Evolutionary conservation across 1,284 basidiomycete species (phyloP).

Genomic region (Waitea zeae): DNA sequence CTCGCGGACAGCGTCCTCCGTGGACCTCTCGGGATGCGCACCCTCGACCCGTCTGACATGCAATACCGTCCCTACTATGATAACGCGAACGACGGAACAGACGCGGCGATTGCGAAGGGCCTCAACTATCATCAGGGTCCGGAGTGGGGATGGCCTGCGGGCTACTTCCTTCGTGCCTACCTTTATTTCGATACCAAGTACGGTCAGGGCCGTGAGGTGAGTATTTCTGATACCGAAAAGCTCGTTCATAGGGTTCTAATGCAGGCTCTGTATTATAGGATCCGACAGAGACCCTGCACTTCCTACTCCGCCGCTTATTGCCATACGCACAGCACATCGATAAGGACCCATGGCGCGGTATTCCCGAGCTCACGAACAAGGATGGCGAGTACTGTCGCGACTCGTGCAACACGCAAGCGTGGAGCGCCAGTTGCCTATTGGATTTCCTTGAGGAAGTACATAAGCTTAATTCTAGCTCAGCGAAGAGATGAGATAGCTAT

Average conservation of each 20-base stretch:
- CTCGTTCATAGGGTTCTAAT: background rate
- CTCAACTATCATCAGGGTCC: conserved; percentile 80
- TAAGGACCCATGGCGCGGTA: conserved; percentile 74
- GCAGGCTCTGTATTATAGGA: conserved; percentile 28
- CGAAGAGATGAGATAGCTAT: no score
- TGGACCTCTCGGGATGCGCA: conserved; percentile 86
- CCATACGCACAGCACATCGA: conserved; percentile 57
- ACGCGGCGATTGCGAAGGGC: conserved; percentile 74
- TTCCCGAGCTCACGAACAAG: conserved; percentile 83
- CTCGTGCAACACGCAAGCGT: conserved; percentile 85
- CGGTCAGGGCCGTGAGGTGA: conserved; percentile 42
- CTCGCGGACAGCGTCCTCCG: conserved; percentile 65
- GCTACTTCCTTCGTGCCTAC: conserved; percentile 91
- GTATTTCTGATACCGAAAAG: conserved; percentile 23
- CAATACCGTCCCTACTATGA: conserved; percentile 86
- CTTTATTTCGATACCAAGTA: conserved; percentile 62
- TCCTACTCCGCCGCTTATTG: conserved; percentile 59
- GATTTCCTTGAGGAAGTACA: conserved; percentile 74
- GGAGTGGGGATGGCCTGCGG: conserved; percentile 89
- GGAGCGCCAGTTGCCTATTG: conserved; percentile 78
- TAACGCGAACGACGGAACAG: conserved; percentile 79
- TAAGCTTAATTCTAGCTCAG: conserved; percentile 12
- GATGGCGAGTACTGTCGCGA: conserved; percentile 70
- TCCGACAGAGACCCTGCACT: conserved; percentile 54
- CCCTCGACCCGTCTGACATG: conserved; percentile 69